Conservation (phyloP, 2,329 filamentous ascomycete genomes). For the Pestalotiopsis sp. region DNA sequence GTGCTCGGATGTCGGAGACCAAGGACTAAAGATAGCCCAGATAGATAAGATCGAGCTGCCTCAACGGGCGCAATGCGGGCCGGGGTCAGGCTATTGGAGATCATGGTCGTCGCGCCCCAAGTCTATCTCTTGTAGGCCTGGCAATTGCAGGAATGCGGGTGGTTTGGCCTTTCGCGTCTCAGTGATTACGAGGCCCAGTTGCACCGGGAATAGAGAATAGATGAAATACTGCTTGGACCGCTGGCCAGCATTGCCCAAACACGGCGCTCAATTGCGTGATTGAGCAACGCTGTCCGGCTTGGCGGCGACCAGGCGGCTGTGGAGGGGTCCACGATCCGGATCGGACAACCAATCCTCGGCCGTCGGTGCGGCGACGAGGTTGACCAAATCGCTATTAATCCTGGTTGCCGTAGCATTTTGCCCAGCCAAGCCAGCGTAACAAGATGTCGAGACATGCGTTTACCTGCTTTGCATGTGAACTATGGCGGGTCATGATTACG, state of each 20-base stretch:
- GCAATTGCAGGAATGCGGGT: not conserved
- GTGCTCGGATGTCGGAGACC: not conserved
- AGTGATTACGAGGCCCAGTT: conserved; percentile 4
- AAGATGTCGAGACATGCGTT: not conserved
- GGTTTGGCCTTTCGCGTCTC: not conserved
- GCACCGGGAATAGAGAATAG: not conserved
- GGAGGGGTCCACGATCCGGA: not conserved
- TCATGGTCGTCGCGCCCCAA: not conserved
- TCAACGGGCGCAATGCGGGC: not conserved
- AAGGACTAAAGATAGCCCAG: conserved; percentile 4
- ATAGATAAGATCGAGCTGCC: conserved; percentile 6
- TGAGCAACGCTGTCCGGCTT: conserved; percentile 6
- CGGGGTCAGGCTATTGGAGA: not conserved
- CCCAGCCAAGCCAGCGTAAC: not conserved
- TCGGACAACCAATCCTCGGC: conserved; percentile 3
- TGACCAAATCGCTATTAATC: not conserved
- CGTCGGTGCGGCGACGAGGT: not conserved
- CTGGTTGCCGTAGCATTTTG: conserved; percentile 1
- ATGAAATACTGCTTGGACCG: conserved; percentile 6
- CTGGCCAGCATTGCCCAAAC: not conserved
- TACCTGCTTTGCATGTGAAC: not conserved
- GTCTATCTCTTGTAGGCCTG: not conserved
- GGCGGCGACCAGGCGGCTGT: conserved; percentile 5
- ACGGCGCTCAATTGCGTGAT: conserved; percentile 10
- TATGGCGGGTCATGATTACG: not conserved